Conservation (phyloP, 164 flowering plant species). For the Warburgia ugandensis region DNA sequence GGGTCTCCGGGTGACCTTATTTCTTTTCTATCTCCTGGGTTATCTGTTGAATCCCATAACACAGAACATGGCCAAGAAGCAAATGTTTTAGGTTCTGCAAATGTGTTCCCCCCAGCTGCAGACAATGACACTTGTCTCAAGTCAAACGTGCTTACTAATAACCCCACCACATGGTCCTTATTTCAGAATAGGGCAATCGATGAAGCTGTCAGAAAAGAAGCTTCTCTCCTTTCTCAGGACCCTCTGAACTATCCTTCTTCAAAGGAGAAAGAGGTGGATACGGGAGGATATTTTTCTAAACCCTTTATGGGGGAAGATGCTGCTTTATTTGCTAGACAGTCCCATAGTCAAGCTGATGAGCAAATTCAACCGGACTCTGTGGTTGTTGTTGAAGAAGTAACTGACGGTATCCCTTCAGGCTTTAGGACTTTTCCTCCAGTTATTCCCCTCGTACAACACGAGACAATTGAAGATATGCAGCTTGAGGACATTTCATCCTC, state of each 20-base stretch:
- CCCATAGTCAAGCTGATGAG: constrained; percentile 15
- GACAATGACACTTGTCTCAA: constrained; percentile 1
- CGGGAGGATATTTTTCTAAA: constrained; percentile 5
- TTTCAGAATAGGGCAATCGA: constrained; percentile 19
- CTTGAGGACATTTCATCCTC: constrained; percentile 18
- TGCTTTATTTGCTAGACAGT: constrained; percentile 10
- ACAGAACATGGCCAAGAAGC: constrained; percentile 11
- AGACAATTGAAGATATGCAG: constrained; percentile 4
- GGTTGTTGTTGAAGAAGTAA: constrained; percentile 55
- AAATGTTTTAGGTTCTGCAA: constrained; percentile 11
- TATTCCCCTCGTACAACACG: constrained; percentile 30
- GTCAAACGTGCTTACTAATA: constrained; percentile 7
- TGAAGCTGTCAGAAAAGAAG: constrained; percentile 17
- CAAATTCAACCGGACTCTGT: constrained; percentile 17
- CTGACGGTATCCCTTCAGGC: constrained; percentile 25
- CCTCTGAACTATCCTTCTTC: constrained; percentile 9
- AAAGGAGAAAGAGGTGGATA: constrained; percentile 5
- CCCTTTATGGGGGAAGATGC: constrained; percentile 14
- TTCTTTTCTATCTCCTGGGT: constrained; percentile 5
- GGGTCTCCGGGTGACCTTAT: constrained; percentile 10
- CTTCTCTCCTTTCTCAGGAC: constrained; percentile 23
- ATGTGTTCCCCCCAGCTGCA: constrained; percentile 7
- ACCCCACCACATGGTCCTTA: constrained; percentile 10
- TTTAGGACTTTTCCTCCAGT: constrained; percentile 16
- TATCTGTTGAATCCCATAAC: constrained; percentile 8